phyloP scores from a whole-genome alignment of 2,329 filamentous ascomycete genomes.

The Fusarium luffae region DNA sequence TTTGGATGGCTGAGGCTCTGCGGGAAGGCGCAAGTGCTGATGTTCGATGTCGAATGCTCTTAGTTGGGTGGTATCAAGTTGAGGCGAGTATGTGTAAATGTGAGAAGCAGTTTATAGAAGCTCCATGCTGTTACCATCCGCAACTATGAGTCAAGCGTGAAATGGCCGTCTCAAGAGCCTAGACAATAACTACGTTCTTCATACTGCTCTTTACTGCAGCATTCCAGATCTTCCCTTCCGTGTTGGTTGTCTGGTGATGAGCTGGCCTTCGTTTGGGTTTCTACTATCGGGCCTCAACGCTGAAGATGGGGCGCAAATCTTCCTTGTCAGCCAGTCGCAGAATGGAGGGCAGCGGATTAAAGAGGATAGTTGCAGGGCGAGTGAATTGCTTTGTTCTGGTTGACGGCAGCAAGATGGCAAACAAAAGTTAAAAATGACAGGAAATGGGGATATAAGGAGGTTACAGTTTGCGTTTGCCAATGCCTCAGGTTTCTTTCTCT shows the following conservation, averaged over 20 bases:
- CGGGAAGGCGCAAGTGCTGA: constrained; percentile 29
- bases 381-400: constrained; percentile 24
- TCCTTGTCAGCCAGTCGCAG: constrained; percentile 30
- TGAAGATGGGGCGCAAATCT: constrained; percentile 33
- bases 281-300: constrained; percentile 38
- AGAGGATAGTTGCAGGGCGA: constrained; percentile 32
- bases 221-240: not conserved
- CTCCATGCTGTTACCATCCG: not conserved
- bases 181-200: not conserved
- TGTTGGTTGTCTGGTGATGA: constrained; percentile 23
- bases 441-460: constrained; percentile 34
- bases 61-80: constrained; percentile 36
- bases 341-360: constrained; percentile 35
- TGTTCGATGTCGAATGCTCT: constrained; percentile 5
- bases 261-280: constrained; percentile 19
- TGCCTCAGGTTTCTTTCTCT: constrained; percentile 24
- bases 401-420: constrained; percentile 24
- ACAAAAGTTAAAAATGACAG: constrained; percentile 29
- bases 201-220: not conserved
- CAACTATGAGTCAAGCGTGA: not conserved
- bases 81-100: constrained; percentile 26
- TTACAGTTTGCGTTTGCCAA: constrained; percentile 37
- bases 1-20: constrained; percentile 40
- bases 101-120: constrained; percentile 1
- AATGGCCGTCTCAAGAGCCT: not conserved